Conservation (phyloP, 192 early-diverging fungal genomes). For the Dimargaris verticillata region DNA sequence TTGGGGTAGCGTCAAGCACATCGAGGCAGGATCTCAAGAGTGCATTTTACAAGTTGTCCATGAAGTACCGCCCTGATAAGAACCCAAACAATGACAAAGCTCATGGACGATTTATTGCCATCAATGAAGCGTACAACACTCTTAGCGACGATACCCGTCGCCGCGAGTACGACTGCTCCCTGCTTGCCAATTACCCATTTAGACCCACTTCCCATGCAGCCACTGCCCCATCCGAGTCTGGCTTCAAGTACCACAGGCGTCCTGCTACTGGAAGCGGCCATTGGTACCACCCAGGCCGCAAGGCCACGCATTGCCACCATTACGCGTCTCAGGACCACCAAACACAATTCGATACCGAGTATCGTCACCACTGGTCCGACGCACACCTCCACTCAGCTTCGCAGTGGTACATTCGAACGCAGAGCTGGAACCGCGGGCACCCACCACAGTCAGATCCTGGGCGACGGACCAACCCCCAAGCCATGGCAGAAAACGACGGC, state of each 20-base stretch:
- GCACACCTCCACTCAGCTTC: background rate
- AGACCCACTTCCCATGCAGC: too few relatives aligned
- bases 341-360: background rate
- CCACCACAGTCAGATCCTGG: background rate
- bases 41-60: constrained; percentile 78
- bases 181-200: background rate
- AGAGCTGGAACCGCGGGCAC: background rate
- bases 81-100: constrained; percentile 71
- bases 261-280: too few relatives aligned
- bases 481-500: background rate
- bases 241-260: too few relatives aligned
- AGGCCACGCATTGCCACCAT: background rate
- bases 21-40: constrained; percentile 81
- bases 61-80: constrained; percentile 77
- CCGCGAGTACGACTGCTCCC: constrained; percentile 71
- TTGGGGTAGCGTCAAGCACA: too few relatives aligned
- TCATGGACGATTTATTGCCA: constrained; percentile 76
- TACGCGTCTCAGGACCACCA: background rate
- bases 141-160: constrained; percentile 84
- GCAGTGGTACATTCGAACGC: background rate
- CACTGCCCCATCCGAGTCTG: too few relatives aligned
- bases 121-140: constrained; percentile 86
- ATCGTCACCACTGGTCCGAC: background rate
- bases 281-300: background rate
- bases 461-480: background rate